phyloP scores from a whole-genome alignment of 257 asterid species.

The Primulina eburnea region DNA sequence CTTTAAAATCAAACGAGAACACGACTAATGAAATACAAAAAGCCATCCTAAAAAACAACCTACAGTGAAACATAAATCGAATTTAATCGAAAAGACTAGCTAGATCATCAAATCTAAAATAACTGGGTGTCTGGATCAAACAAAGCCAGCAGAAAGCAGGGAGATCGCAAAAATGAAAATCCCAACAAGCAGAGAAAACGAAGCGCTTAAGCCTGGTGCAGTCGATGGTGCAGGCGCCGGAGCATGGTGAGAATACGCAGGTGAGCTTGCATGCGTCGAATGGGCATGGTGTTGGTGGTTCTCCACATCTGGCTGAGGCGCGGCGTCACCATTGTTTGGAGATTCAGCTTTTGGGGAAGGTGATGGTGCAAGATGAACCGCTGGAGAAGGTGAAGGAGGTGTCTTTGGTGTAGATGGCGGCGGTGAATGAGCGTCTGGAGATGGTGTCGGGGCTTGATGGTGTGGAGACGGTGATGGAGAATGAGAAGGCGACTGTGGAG shows the following conservation, averaged over 20 bases:
- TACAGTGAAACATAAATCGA: too few species aligned
- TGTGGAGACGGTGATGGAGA: not conserved
- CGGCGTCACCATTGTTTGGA: not conserved
- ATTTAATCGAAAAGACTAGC: too few species aligned
- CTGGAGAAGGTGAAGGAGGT: too few species aligned
- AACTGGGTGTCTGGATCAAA: conserved; percentile 3
- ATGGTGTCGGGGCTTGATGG: not conserved
- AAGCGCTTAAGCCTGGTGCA: conserved; percentile 16
- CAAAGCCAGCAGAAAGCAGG: conserved; percentile 17
- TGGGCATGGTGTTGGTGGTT: not conserved
- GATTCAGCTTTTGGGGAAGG: conserved; percentile 17
- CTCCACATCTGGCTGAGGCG: conserved; percentile 12
- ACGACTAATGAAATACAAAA: too few species aligned
- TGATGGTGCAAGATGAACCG: conserved; percentile 8
- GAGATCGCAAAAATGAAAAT: conserved; percentile 13
- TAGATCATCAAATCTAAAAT: too few species aligned
- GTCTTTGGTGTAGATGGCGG: too few species aligned
- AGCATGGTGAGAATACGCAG: not conserved
- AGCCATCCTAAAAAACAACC: too few species aligned
- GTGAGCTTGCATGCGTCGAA: conserved; percentile 8
- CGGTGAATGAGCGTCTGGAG: too few species aligned
- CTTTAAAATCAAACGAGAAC: too few species aligned
- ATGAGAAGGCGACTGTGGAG: not conserved
- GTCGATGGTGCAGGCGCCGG: conserved; percentile 6
- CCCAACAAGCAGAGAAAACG: conserved; percentile 17